These are phyloP conservation scores for Aureobasidium sp. DNA, from an alignment of 2,329 filamentous ascomycete species.

Conservation along the genomic window DNA sequence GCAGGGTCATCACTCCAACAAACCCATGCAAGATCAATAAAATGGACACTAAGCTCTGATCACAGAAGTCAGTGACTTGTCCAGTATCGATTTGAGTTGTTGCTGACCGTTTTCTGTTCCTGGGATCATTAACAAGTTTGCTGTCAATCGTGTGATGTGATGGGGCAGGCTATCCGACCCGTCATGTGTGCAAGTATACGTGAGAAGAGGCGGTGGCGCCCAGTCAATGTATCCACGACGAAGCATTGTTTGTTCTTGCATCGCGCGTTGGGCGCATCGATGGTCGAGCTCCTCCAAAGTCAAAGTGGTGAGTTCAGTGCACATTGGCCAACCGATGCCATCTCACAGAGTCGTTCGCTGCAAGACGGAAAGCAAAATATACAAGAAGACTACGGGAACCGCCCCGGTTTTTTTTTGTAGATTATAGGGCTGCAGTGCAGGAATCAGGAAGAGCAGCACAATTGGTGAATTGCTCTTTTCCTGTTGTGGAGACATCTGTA, in stretches of 20 bases:
- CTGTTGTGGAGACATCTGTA: neutral
- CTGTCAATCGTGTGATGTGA: neutral
- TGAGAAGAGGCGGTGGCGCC: neutral
- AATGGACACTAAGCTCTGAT: too few relatives aligned
- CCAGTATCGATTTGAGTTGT: neutral
- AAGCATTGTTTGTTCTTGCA: neutral
- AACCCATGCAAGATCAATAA: neutral
- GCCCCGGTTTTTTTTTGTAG: neutral
- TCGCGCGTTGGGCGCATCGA: neutral
- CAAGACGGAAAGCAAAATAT: neutral
- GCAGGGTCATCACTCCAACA: constrained; percentile 2
- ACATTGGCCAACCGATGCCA: neutral
- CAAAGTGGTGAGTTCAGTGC: neutral
- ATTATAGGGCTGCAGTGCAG: constrained; percentile 7
- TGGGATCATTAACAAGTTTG: neutral
- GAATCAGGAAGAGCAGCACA: neutral
- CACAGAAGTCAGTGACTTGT: neutral
- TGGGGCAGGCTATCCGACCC: neutral
- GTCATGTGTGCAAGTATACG: neutral
- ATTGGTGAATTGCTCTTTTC: neutral
- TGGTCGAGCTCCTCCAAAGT: neutral
- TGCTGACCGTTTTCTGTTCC: neutral
- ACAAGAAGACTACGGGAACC: neutral
- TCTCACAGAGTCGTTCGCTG: neutral
- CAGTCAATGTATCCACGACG: neutral